Base-by-base conservation (phyloP, 2,329 filamentous ascomycete genomes). In the Oidium heveae region DNA sequence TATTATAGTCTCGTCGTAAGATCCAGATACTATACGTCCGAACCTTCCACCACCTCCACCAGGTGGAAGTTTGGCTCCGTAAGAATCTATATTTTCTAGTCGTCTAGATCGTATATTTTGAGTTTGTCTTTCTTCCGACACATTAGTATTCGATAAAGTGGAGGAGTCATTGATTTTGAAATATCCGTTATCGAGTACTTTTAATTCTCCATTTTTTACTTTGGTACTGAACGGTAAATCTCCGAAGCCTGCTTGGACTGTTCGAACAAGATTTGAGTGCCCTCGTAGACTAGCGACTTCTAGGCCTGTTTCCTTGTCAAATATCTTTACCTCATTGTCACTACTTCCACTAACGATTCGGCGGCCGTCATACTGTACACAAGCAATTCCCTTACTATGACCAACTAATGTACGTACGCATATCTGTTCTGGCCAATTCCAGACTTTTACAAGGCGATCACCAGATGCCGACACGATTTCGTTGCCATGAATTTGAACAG, bases 331-430 rank as follows among this genome's bases (percentile, higher is more conserved):
- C 43, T 91, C 88, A 64, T 93, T 87, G 66, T 98, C 91, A 61
- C 88, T 95, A 66, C 88, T 95, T 2, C 91, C 91, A 61, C 86
- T 95, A 53, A 98, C 86, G 58, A 98, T 93, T 20, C 91, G 79
- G 53, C 86, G 80, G 28, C 86, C 87, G 65, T 98, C 91, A 64
- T 91, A 96, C 67, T 98, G 89, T 16, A 98, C 88, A 66, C 91
- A 98, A 2, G 91, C 91, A 61, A 98, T 96, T 34, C 91, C 91
- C 66, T 98, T 98, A 58, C 78, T 79, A 63, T 98, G 91, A 1
- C 89, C 91, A 41, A 84, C 73, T 36, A 94, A 79, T 0, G 85
- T 94, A 61, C 84, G 79, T 47, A 76, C 74, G 65, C 85, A 89
- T 46, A 75, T 71, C 56, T 86, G 84, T 8, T 79, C 84, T 18